Conservation (phyloP, 257 asterid genomes). For the Solanum chmielewskii region DNA sequence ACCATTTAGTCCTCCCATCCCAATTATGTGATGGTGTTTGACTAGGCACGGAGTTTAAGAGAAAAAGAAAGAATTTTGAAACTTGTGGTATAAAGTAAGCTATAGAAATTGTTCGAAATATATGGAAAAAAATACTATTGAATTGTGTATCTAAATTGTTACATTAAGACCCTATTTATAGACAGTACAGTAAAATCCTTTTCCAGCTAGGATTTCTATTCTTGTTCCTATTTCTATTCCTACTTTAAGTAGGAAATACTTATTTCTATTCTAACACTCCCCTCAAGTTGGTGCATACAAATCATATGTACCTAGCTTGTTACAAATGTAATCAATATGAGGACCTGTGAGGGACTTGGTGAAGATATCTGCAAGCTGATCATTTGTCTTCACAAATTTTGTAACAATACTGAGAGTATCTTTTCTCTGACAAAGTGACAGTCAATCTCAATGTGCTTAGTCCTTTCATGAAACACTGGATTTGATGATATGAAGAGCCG, state of each 20-base stretch:
- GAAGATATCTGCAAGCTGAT: background rate
- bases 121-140: background rate
- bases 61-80: background rate
- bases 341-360: background rate
- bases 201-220: background rate
- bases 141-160: background rate
- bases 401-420: background rate
- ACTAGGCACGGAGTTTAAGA: background rate
- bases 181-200: background rate
- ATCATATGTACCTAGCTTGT: background rate
- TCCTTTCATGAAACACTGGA: background rate
- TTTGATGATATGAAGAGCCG: background rate
- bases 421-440: background rate
- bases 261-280: background rate
- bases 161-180: background rate
- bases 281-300: background rate
- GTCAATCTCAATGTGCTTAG: background rate
- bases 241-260: background rate
- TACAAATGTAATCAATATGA: background rate
- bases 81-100: background rate
- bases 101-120: background rate
- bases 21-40: background rate
- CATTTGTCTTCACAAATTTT: no score
- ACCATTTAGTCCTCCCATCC: background rate
- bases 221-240: background rate